Evolutionary conservation across 2,329 filamentous ascomycete genomes (phyloP).

Genomic region (Colletotrichum musicola): DNA sequence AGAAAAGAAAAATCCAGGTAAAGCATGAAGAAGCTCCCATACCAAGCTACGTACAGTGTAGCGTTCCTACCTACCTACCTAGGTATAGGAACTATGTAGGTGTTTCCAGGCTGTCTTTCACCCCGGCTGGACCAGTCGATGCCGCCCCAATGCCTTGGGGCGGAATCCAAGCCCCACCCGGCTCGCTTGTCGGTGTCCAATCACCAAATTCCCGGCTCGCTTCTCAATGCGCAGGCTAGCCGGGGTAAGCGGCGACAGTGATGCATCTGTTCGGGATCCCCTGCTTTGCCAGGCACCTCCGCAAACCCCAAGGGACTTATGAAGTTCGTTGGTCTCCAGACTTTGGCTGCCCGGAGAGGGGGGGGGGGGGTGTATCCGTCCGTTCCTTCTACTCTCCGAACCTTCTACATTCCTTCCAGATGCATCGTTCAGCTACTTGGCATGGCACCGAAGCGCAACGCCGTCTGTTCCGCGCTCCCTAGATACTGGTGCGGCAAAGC

Average conservation of each 20-base stretch:
- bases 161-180: constrained; percentile 13
- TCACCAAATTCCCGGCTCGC: constrained; percentile 50
- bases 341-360: no score
- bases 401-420: neutral
- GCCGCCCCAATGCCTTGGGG: constrained; percentile 17
- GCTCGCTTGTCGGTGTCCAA: constrained; percentile 52
- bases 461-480: no score
- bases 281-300: constrained; percentile 9
- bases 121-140: constrained; percentile 3
- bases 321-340: no score
- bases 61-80: no score
- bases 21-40: no score
- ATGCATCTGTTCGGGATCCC: constrained; percentile 6
- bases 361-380: no score
- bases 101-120: no score
- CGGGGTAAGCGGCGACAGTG: neutral
- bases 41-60: no score
- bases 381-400: neutral
- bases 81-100: no score
- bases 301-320: neutral
- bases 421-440: neutral
- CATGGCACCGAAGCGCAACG: neutral
- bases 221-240: constrained; percentile 41
- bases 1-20: no score
- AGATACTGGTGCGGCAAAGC: no score